Percentiles rank a stretch among this genome's conserved stretches.
phyloP scores from a whole-genome alignment of 2,329 filamentous ascomycete species.

The Tolypocladium album region DNA sequence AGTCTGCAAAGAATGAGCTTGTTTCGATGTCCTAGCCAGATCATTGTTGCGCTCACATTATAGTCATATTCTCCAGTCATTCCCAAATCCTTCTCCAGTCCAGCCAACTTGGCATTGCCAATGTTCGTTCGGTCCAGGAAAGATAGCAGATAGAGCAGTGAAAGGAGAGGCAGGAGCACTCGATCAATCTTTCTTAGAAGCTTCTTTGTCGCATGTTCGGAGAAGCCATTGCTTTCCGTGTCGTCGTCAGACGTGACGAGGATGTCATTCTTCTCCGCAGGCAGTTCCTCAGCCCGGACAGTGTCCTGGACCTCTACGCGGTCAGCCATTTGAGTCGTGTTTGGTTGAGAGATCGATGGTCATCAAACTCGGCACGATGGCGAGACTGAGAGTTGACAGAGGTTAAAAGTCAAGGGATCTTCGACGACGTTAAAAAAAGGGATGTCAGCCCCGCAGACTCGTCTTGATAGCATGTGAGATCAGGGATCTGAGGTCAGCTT shows the following conservation, averaged over 20 bases:
- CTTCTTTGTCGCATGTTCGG: neutral
- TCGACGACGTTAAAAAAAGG: neutral
- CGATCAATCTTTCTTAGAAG: neutral
- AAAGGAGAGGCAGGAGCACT: slow-evolving; percentile 19
- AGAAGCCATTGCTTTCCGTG: neutral
- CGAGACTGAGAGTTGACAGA: neutral
- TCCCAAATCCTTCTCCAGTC: neutral
- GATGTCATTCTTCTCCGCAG: neutral
- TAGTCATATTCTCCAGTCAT: neutral
- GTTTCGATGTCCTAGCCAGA: neutral
- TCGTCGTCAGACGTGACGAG: neutral
- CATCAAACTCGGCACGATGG: neutral
- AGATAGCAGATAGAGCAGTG: slow-evolving; percentile 44
- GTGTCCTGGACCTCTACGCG: neutral
- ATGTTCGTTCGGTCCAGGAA: slow-evolving; percentile 29
- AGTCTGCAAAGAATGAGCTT: neutral
- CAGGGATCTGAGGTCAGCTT: neutral
- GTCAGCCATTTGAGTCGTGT: neutral
- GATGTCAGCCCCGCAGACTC: neutral
- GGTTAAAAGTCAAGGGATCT: neutral
- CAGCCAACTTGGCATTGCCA: slow-evolving; percentile 35
- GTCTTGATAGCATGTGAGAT: neutral
- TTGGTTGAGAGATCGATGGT: no score
- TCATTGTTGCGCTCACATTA: neutral
- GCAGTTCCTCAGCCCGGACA: neutral